Base-by-base conservation (phyloP, 1,284 basidiomycete genomes). In the Pseudozyma hubeiensis region DNA sequence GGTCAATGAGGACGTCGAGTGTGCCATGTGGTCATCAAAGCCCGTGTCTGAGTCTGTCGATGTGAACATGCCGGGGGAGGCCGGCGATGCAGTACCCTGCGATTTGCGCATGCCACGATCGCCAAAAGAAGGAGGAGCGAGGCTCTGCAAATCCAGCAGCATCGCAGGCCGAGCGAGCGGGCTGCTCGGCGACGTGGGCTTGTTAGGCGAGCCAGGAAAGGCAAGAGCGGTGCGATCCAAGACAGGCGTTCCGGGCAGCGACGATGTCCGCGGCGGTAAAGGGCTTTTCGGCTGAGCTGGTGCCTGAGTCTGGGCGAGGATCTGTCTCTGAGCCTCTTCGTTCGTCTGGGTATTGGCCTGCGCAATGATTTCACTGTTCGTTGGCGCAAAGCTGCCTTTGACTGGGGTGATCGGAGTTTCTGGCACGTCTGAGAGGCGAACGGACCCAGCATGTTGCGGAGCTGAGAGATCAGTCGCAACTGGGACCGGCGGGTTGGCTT, bases 191-290 rank as follows among this genome's bases (percentile, higher is more conserved):
- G 63, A 55, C 5, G 45, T 49, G 1, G 61, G 56, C 45, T 73
- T 73, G 57, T 61, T 64, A 41, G 70, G 70, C n/a, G 70, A 74
- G 52, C 65, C 65, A 11, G 61, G 48, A 40, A 59, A 61, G 44
- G 53, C 54, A 4, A 52, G 46, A 8, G 48, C 50, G 10, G 53
- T 48, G 33, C 53, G 51, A 19, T 61, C 61, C 33, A 57, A 17
- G 7, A 44, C 17, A 0, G 70, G 70, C 4, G 70, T 57, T 34
- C 59, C 53, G 10, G 70, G 64, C 10, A 73, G 62, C 1, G 71
- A 74, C 13, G 71, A 64, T 4, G 61, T 68, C 4, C 71, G 71
- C 14, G 62, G 65, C 17, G 62, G 71, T 13, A 63, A 40, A 5
- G 55, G 54, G 19, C 59, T 58, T 10, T 62, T 58, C 8, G 54